Conservation (phyloP, 140 eudicot genomes). For the Erigeron philadelphicus region DNA sequence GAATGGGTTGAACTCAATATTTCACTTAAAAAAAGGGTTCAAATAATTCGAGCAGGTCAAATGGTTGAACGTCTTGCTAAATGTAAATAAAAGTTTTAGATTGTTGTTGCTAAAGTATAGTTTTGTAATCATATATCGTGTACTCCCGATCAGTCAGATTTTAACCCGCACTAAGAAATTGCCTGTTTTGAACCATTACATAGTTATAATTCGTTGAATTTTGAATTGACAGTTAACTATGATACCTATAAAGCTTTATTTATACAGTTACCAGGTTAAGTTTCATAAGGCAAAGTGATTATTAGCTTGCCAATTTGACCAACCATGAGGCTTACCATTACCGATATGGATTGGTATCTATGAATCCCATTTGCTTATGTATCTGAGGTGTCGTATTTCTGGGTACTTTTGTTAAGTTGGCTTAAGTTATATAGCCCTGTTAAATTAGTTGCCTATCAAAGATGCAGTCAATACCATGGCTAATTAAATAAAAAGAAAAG, state of each 20-base stretch:
- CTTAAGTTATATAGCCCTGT: not conserved
- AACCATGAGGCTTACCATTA: no score
- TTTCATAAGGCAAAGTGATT: no score
- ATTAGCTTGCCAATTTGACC: no score
- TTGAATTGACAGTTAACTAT: not conserved
- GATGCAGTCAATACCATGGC: no score
- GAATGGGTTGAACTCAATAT: not conserved
- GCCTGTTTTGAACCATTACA: not conserved
- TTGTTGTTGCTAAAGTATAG: not conserved
- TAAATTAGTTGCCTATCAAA: not conserved
- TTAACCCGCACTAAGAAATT: not conserved
- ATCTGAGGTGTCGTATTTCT: no score
- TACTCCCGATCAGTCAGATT: not conserved
- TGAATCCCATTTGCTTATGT: no score
- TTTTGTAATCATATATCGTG: not conserved
- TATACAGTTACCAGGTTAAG: no score
- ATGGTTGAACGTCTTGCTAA: not conserved
- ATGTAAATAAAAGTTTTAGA: not conserved
- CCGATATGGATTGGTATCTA: no score
- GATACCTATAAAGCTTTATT: not conserved
- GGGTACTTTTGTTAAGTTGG: no score
- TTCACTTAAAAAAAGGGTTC: not conserved
- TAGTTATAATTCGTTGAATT: not conserved
- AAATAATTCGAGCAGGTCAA: not conserved
- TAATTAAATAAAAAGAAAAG: no score